Evolutionary conservation across 352 stramenopile species (phyloP).

Genomic region (Phytophthora palmivora): DNA sequence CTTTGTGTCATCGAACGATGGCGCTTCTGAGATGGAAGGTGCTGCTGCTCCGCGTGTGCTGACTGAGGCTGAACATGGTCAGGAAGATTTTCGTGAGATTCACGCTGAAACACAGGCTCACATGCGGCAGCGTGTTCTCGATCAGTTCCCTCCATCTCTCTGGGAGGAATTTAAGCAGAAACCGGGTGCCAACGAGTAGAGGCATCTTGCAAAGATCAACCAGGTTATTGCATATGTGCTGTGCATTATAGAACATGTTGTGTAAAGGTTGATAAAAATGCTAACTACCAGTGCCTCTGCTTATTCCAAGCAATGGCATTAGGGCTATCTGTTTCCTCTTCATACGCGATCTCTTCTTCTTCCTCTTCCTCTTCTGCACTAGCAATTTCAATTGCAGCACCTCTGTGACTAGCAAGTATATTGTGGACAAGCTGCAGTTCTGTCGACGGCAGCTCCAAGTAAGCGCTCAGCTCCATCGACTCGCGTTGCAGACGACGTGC

Average conservation of each 20-base stretch:
- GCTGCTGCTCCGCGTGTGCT: slow-evolving; percentile 41
- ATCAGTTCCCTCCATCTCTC: slow-evolving; percentile 62
- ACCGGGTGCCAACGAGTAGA: slow-evolving; percentile 14
- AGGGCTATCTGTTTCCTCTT: slow-evolving; percentile 25
- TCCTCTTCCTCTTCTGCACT: slow-evolving; percentile 29
- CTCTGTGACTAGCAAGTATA: slow-evolving; percentile 26
- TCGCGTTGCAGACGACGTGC: slow-evolving; percentile 50
- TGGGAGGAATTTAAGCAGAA: slow-evolving; percentile 71
- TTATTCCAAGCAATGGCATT: slow-evolving; percentile 40
- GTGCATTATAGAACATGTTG: slow-evolving; percentile 31
- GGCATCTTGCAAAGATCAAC: slow-evolving; percentile 1
- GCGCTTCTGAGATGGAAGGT: slow-evolving; percentile 1
- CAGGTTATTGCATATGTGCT: background rate
- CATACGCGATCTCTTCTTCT: slow-evolving; percentile 27
- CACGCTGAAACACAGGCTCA: slow-evolving; percentile 65
- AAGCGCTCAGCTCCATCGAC: slow-evolving; percentile 64
- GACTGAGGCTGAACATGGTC: slow-evolving; percentile 59
- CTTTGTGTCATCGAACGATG: slow-evolving; percentile 38
- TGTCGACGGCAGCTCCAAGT: slow-evolving; percentile 65
- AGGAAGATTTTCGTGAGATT: slow-evolving; percentile 57
- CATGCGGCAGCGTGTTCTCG: slow-evolving; percentile 70
- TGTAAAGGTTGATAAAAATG: slow-evolving; percentile 15
- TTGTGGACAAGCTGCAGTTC: slow-evolving; percentile 72
- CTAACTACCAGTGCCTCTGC: slow-evolving; percentile 31
- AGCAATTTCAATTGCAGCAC: background rate